Base-by-base conservation (phyloP, 345 rosid species). In the Brassica cretica region DNA sequence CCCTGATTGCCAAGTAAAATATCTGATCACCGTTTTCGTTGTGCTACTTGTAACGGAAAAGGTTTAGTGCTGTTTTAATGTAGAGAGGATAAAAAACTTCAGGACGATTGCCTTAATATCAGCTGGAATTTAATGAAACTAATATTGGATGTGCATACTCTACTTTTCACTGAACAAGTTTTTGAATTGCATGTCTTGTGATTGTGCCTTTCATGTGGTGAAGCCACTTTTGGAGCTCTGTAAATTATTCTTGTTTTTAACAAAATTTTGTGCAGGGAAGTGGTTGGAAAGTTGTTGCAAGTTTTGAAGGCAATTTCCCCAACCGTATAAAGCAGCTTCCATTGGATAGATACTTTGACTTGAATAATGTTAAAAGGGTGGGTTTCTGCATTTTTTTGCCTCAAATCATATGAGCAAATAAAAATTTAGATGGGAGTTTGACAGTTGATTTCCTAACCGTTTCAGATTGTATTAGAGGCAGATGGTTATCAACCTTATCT, bases 401-500 rank as follows among this genome's bases (percentile, higher is more conserved):
- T 35, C 70, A 25, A 9, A 35, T 29, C 10, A 16, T 62, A 55
- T 65, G 69, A 7, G 6, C 16, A 16, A 68, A 61, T 37, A 49
- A 46, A 37, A 72, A 79, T 73, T 78, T 18, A 61, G 68, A 61
- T 21, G 72, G 62, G 41, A 68, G 15, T 60, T 51, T 81, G 25
- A 53, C 10, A 16, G 9, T 53, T 16, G 24, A 53, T 16, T 53
- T 12, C 18, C 24, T 53, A 53, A 16, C 60, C 60, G 60, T 53
- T 53, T 53, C 60, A 53, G 60, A 53, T 53, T 16, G 99, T 96
- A 56, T 83, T 96, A 71, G 98, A 96, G 81, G 97, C 98, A 64
- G 98, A 96, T 87, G 99, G 99, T 75, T 96, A 96, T 85, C 99
- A 96, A 76, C 99, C 99, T 19, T 96, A 96, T 86, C 95, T 96